Evolutionary conservation across 371 early-diverging fungal species (phyloP).

Genomic region (Apophysomyces ossiformis): DNA sequence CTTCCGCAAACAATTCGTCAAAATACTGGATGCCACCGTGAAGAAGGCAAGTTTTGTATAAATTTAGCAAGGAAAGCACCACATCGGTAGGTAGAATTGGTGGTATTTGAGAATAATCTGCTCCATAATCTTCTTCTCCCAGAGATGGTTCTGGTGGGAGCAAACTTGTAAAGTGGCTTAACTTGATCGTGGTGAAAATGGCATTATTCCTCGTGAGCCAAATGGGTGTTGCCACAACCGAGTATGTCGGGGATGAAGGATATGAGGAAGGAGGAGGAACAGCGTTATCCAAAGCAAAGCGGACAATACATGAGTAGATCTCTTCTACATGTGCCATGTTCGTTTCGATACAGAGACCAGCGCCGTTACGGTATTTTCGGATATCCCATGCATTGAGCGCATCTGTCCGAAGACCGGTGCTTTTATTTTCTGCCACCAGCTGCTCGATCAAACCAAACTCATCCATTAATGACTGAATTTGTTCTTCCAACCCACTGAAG

Average conservation of each 20-base stretch:
- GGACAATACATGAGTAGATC: slow-evolving; percentile 40
- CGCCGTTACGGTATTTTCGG: slow-evolving; percentile 14
- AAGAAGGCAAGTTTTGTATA: slow-evolving; percentile 45
- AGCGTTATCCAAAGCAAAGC: slow-evolving; percentile 49
- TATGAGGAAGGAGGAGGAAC: slow-evolving; percentile 21
- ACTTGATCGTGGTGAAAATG: slow-evolving; percentile 43
- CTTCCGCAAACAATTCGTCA: slow-evolving; percentile 25
- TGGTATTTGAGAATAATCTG: slow-evolving; percentile 13
- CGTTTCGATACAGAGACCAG: slow-evolving; percentile 47
- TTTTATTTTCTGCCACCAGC: slow-evolving; percentile 24
- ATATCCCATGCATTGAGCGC: slow-evolving; percentile 32
- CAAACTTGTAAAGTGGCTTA: slow-evolving; percentile 49
- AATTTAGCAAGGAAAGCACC: slow-evolving; percentile 24
- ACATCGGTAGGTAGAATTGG: slow-evolving; percentile 6
- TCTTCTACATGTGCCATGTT: slow-evolving; percentile 44
- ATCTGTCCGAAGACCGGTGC: slow-evolving; percentile 21
- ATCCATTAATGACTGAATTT: slow-evolving; percentile 42
- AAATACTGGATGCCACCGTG: slow-evolving; percentile 46
- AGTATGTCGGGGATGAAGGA: slow-evolving; percentile 7
- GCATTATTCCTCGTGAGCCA: slow-evolving; percentile 45
- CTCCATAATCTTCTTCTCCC: slow-evolving; percentile 10
- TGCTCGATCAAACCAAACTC: slow-evolving; percentile 45
- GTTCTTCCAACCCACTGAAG: slow-evolving; percentile 47
- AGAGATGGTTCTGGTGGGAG: slow-evolving; percentile 21
- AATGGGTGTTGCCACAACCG: slow-evolving; percentile 22